These are phyloP conservation scores for Lasiodiplodia gonubiensis DNA, from an alignment of 2,329 filamentous ascomycete genomes.

Conservation along the genomic window DNA sequence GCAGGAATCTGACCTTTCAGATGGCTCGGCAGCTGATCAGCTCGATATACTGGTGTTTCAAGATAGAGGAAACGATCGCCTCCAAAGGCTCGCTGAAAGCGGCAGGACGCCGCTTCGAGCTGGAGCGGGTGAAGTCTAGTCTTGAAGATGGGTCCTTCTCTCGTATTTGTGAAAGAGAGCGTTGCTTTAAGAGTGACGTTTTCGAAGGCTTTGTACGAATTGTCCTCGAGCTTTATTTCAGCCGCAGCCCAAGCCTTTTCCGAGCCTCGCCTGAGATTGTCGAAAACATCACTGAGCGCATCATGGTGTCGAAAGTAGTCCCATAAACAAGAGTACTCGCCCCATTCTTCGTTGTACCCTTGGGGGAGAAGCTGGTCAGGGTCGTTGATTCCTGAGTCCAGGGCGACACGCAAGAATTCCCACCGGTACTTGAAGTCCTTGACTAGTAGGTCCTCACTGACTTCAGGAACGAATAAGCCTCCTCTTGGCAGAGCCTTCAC, in stretches of 20 bases:
- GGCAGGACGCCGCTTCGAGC: constrained; percentile 40
- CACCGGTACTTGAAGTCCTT: constrained; percentile 43
- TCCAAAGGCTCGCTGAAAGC: constrained; percentile 46
- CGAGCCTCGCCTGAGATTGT: constrained; percentile 33
- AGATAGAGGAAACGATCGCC: constrained; percentile 52
- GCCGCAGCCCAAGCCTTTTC: constrained; percentile 38
- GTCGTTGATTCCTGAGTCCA: constrained; percentile 30
- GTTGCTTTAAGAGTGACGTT: constrained; percentile 44
- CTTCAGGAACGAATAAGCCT: constrained; percentile 39
- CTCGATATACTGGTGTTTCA: constrained; percentile 40
- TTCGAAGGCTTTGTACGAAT: constrained; percentile 32
- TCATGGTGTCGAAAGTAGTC: constrained; percentile 28
- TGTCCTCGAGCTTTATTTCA: constrained; percentile 16
- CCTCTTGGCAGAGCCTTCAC: constrained; percentile 39
- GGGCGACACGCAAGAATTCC: constrained; percentile 41
- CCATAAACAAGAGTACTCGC: constrained; percentile 36
- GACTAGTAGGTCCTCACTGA: constrained; percentile 18
- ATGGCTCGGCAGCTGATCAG: constrained; percentile 28
- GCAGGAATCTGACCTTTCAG: constrained; percentile 33
- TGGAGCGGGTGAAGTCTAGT: constrained; percentile 38
- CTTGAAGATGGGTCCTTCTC: constrained; percentile 35
- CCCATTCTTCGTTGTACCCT: neutral
- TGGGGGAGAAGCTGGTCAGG: neutral
- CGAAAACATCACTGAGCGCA: neutral
- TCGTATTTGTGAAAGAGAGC: constrained; percentile 33